These are phyloP conservation scores for Acer negundo DNA, from an alignment of 345 rosid genomes.

Conservation along the genomic window DNA sequence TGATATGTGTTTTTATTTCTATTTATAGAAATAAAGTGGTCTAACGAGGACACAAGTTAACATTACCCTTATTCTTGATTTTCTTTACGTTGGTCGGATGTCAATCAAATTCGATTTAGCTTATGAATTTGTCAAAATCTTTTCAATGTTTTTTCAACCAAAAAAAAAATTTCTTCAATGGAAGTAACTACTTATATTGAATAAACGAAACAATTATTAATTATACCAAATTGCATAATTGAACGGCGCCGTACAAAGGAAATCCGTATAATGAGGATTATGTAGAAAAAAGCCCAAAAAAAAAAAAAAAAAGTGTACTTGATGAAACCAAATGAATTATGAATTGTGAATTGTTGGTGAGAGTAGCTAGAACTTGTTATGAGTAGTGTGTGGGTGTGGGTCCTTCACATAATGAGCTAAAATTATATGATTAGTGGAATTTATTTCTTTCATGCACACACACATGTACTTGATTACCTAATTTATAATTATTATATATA, in stretches of 20 bases:
- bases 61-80: no score
- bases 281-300: no score
- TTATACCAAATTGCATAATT: constrained; percentile 1
- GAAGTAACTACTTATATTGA: background rate
- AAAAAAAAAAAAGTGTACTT: no score
- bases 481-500: background rate
- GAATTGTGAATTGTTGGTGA: background rate
- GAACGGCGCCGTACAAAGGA: constrained; percentile 6
- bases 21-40: no score
- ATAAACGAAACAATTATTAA: background rate
- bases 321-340: background rate
- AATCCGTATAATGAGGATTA: background rate
- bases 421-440: constrained; percentile 16
- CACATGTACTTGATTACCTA: background rate
- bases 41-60: no score
- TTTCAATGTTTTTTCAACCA: no score
- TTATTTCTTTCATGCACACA: background rate
- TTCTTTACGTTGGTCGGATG: no score
- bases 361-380: background rate
- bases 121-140: no score
- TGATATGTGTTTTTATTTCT: no score
- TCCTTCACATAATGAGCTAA: background rate
- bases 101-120: no score
- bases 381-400: background rate
- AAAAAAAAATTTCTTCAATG: no score